Evolutionary conservation across 1,139 yeast genomes (phyloP).

Genomic region (Candida sp.): DNA sequence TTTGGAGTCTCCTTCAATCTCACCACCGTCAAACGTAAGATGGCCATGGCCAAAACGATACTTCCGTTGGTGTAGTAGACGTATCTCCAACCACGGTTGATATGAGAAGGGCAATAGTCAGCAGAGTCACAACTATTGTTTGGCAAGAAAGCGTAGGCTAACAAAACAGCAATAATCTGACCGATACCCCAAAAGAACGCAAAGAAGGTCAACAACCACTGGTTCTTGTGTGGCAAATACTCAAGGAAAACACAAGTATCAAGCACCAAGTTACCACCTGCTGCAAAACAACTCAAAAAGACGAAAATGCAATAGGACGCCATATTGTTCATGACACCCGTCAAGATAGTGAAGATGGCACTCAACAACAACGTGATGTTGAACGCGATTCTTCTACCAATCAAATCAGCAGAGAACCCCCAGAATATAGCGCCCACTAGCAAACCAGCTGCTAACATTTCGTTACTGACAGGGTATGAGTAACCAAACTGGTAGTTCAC

Average conservation of each 20-base stretch:
- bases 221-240: conserved; percentile 55
- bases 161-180: conserved; percentile 32
- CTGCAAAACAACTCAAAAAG: conserved; percentile 47
- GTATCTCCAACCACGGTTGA: conserved; percentile 41
- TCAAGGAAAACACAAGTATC: conserved; percentile 66
- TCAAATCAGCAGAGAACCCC: conserved; percentile 59
- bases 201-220: conserved; percentile 43
- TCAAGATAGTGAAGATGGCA: conserved; percentile 53
- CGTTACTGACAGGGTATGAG: conserved; percentile 33
- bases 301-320: conserved; percentile 54
- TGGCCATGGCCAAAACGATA: conserved; percentile 31
- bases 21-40: conserved; percentile 28
- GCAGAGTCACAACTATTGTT: conserved; percentile 27
- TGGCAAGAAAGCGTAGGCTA: conserved; percentile 39
- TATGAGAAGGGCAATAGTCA: conserved; percentile 33
- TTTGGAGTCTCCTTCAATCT: conserved; percentile 39
- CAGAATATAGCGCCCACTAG: conserved; percentile 59
- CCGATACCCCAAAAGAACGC: conserved; percentile 44
- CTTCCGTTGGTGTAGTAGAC: conserved; percentile 37
- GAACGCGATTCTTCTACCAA: conserved; percentile 32
- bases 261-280: conserved; percentile 65
- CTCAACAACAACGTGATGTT: conserved; percentile 17
- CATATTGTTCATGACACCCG: conserved; percentile 53
- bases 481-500: conserved; percentile 47
- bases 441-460: conserved; percentile 43